These are phyloP conservation scores for Nitzschia putrida DNA, from an alignment of 108 stramenopile genomes.

Conservation along the genomic window DNA sequence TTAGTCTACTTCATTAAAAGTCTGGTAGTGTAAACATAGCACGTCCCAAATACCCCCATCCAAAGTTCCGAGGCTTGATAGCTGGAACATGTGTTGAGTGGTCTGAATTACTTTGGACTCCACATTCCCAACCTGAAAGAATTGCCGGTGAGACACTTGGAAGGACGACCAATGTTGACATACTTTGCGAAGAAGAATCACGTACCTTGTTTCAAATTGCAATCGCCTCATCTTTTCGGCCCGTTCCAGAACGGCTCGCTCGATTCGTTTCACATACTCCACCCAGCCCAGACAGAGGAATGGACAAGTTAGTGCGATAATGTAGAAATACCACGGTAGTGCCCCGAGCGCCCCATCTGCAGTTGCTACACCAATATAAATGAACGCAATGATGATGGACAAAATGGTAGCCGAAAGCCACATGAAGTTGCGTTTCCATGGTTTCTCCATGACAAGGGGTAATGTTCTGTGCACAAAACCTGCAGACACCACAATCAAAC, in stretches of 20 bases:
- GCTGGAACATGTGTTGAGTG: no score
- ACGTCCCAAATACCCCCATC: no score
- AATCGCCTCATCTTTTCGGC: conserved; percentile 81
- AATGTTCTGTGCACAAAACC: conserved; percentile 66
- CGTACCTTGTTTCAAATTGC: conserved; percentile 75
- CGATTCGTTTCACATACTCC: conserved; percentile 65
- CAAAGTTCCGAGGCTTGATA: no score
- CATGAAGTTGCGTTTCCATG: conserved; percentile 65
- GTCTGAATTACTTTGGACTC: conserved; percentile 48
- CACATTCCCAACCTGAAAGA: conserved; percentile 41
- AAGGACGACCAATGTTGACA: neutral
- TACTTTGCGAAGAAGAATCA: neutral
- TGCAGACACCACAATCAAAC: conserved; percentile 57
- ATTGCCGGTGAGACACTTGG: no score
- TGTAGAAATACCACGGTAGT: conserved; percentile 74
- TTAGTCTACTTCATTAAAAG: no score
- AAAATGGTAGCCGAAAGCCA: conserved; percentile 48
- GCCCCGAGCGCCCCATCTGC: conserved; percentile 40
- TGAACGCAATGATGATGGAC: conserved; percentile 33
- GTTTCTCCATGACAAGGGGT: conserved; percentile 51
- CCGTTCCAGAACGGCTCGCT: conserved; percentile 54
- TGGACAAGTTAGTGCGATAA: conserved; percentile 51
- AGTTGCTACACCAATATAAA: conserved; percentile 46
- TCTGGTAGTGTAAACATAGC: no score
- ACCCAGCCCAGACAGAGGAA: conserved; percentile 55